A percentile compares a stretch with the other conserved stretches of the same genome.
Evolutionary conservation across 192 early-diverging fungal genomes (phyloP).

Genomic region (Backusella circina): DNA sequence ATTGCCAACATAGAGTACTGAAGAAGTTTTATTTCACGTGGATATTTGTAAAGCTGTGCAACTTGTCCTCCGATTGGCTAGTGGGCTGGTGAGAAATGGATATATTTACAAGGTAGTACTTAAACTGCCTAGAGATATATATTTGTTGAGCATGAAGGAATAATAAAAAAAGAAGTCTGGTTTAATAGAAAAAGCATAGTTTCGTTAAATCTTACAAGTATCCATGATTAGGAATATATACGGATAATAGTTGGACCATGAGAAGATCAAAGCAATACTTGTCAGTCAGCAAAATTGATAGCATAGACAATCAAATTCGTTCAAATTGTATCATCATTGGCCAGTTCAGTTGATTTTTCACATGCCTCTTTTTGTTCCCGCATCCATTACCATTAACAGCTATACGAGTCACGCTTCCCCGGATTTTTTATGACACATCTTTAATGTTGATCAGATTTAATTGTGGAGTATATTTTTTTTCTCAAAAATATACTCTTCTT

Average conservation of each 20-base stretch:
- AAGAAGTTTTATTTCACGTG: not conserved
- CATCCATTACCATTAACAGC: not conserved
- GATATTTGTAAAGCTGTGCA: not conserved
- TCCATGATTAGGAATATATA: not conserved
- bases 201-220: not conserved
- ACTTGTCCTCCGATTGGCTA: not conserved
- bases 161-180: not conserved
- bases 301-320: not conserved
- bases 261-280: not conserved
- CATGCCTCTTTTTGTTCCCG: not conserved
- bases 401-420: not conserved
- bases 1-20: not conserved
- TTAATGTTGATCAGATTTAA: not conserved
- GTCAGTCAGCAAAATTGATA: constrained; percentile 1
- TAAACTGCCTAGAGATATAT: not conserved
- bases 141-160: not conserved
- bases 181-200: not conserved
- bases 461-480: not conserved
- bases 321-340: not conserved
- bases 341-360: not conserved
- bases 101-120: not conserved
- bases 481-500: constrained; percentile 15
- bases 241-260: not conserved
- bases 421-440: constrained; percentile 16
- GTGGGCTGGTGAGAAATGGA: not conserved